Percentiles rank a stretch among this genome's conserved stretches.
phyloP scores from a whole-genome alignment of 805 yeast genomes.

The Candida cerambycidarum region DNA sequence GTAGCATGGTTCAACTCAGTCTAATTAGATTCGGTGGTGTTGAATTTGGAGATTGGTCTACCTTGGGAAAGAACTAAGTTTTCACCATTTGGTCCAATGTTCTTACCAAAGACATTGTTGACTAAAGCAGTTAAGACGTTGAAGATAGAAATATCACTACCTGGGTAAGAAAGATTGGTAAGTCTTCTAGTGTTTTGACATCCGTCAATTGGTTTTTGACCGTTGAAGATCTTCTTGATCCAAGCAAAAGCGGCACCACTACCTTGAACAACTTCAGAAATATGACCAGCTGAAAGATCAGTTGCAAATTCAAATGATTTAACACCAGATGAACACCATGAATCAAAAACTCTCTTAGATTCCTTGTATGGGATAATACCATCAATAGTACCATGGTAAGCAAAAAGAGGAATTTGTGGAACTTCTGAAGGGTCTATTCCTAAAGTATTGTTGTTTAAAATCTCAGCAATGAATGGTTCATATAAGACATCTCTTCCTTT shows the following conservation, averaged over 20 bases:
- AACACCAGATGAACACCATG: slow-evolving; percentile 26
- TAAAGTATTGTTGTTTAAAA: slow-evolving; percentile 12
- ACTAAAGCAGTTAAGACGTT: slow-evolving; percentile 15
- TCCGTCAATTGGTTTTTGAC: slow-evolving; percentile 48
- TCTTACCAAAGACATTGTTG: slow-evolving; percentile 17
- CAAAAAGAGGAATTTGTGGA: slow-evolving; percentile 25
- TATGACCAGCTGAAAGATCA: slow-evolving; percentile 24
- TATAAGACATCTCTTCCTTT: slow-evolving; percentile 13
- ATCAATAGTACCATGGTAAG: slow-evolving; percentile 22
- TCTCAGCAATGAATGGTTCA: slow-evolving; percentile 3
- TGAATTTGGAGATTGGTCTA: not conserved
- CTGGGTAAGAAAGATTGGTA: slow-evolving; percentile 44
- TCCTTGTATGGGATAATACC: slow-evolving; percentile 19
- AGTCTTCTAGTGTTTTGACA: slow-evolving; percentile 53
- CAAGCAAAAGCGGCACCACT: slow-evolving; percentile 20
- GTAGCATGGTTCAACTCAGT: no score
- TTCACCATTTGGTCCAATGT: slow-evolving; percentile 29
- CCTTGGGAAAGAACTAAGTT: slow-evolving; percentile 10
- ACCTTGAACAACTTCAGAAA: slow-evolving; percentile 18
- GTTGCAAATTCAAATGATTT: slow-evolving; percentile 26
- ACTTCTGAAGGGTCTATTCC: slow-evolving; percentile 11
- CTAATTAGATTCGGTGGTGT: no score
- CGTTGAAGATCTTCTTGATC: slow-evolving; percentile 19
- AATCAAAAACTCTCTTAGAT: slow-evolving; percentile 19
- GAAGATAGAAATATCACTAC: slow-evolving; percentile 45